Conservation (phyloP, 805 yeast genomes). For the Cyberlindnera sargentensis region DNA sequence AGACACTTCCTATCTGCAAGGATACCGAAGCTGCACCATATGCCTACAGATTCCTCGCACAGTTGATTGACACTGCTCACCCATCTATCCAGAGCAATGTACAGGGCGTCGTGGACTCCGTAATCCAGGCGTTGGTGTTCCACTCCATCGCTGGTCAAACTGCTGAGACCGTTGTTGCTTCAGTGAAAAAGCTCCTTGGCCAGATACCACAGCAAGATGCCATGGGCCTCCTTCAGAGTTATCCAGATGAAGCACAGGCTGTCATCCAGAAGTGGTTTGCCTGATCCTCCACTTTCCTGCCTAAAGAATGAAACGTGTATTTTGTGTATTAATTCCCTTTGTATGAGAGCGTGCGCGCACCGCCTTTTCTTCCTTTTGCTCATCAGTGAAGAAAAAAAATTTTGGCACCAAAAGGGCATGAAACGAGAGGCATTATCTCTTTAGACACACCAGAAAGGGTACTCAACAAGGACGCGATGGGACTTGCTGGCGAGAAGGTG, state of each 20-base stretch:
- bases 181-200: constrained; percentile 58
- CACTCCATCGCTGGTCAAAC: constrained; percentile 61
- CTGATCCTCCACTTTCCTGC: constrained; percentile 5
- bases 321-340: background rate
- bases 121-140: constrained; percentile 68
- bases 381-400: constrained; percentile 3
- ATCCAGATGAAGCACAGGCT: constrained; percentile 54
- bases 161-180: constrained; percentile 56
- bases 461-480: constrained; percentile 38
- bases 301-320: background rate
- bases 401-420: background rate
- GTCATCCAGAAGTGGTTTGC: constrained; percentile 56
- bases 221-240: constrained; percentile 51
- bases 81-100: constrained; percentile 47
- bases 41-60: constrained; percentile 68
- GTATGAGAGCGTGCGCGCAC: background rate
- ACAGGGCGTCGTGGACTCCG: constrained; percentile 57
- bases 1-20: constrained; percentile 70
- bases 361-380: background rate
- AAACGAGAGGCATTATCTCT: background rate
- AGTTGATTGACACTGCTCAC: constrained; percentile 62
- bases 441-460: no score
- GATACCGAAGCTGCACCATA: constrained; percentile 88
- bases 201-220: constrained; percentile 66
- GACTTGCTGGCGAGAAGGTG: constrained; percentile 71